Evolutionary conservation across 306 rosid genomes (phyloP), one percentile per base, ranked within the genome.

Genomic region (Hippophae tibetana): DNA sequence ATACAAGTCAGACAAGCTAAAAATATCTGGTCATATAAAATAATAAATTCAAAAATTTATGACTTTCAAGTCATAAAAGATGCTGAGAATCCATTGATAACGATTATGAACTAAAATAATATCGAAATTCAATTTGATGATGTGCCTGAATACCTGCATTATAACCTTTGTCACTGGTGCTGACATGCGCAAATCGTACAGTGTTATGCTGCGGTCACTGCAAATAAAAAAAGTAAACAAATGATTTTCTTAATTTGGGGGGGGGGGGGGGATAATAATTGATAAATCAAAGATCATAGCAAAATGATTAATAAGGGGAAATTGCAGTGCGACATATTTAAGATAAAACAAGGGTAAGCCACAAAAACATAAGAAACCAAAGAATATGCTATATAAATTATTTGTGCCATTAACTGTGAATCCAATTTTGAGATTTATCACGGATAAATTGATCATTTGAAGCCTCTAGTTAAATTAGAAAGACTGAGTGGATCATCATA

Each of bases 161-260:
- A 92, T 78, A 55, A 80, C 13, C 76, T 87, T 85, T 58, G 87
- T 74, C 26, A 78, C 67, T 41, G 87, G 81, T 54, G 88, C 60
- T 64, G 81, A 70, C 96, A 74, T 79, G 40, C 95, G 96, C 63
- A 92, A 31, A 71, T 92, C 99, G 50, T 92, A 92, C 60, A 92
- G 60, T 38, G 78, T 73, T 74, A 92, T 92, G 76, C 96, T 80
- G 60, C 96, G 82, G 68, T 88, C 96, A 77, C 99, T 92, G 42
- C 69, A 74, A 73, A 57, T n/a, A 27, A 9, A 60, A 65, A 42
- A 43, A 47, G 14, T 27, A 38, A 43, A 61, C 6, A 42, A 7
- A 45, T 13, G 7, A 7, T 44, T 52, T 63, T 6, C 1, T 46
- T 25, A 31, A 31, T 31, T 31, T 2, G 5, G 5, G 5, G 38